Percentiles rank a stretch among this genome's conserved stretches.
These are phyloP conservation scores for Adiantum capillusveneris DNA, from an alignment of 75 land plant genomes.

Conservation along the genomic window DNA sequence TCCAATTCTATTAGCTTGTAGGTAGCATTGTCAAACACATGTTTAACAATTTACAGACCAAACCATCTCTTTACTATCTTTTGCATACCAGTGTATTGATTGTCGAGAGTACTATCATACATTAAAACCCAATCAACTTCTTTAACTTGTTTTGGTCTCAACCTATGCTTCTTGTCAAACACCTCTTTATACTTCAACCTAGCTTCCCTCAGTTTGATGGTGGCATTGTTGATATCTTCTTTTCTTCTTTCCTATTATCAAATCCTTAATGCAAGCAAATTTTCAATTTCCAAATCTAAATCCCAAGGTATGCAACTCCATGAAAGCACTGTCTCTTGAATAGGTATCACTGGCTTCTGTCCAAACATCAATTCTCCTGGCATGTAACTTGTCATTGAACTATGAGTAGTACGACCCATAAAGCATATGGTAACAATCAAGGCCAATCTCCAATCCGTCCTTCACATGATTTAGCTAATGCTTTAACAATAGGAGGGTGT, in stretches of 20 bases:
- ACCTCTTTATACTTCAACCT: not conserved
- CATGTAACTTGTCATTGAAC: slow-evolving; percentile 4
- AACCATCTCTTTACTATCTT: not conserved
- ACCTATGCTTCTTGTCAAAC: slow-evolving; percentile 4
- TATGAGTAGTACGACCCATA: slow-evolving; percentile 4
- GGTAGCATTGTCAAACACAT: slow-evolving; percentile 1
- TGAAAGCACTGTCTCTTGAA: not conserved
- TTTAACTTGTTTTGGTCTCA: not conserved
- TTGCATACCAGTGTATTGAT: not conserved
- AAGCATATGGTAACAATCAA: not conserved
- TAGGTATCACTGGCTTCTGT: slow-evolving; percentile 1
- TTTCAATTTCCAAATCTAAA: not conserved
- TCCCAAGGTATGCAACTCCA: slow-evolving; percentile 1
- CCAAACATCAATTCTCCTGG: not conserved
- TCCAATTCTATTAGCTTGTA: slow-evolving; percentile 1
- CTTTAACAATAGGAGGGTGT: too few relatives aligned
- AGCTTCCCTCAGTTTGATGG: not conserved
- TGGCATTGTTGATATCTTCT: not conserved
- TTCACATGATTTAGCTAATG: too few relatives aligned
- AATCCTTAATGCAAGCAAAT: slow-evolving; percentile 1
- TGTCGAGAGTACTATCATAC: too few relatives aligned
- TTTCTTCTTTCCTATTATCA: slow-evolving; percentile 2
- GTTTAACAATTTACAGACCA: too few relatives aligned
- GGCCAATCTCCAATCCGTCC: too few relatives aligned
- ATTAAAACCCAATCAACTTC: too few relatives aligned